A percentile compares a stretch with the other conserved stretches of the same genome.
Evolutionary conservation across 2,329 filamentous ascomycete genomes (phyloP).

Genomic region (Fusarium oxysporum): DNA sequence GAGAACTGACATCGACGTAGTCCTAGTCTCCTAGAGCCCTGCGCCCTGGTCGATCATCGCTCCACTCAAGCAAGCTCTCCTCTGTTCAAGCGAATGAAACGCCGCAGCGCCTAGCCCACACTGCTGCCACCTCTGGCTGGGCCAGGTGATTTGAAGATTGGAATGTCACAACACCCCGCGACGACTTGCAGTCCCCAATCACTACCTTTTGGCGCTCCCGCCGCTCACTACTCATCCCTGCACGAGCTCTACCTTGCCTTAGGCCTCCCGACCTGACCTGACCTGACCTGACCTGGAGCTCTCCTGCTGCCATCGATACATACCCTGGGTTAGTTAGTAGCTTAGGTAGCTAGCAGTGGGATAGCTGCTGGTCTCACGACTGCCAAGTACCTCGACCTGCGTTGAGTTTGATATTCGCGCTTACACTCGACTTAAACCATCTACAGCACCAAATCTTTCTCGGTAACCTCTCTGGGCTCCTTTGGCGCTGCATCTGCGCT

Average conservation of each 20-base stretch:
- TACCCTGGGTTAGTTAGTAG: not conserved
- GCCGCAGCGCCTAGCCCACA: constrained; percentile 49
- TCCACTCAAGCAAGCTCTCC: constrained; percentile 43
- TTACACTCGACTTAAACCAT: constrained; percentile 14
- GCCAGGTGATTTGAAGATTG: constrained; percentile 47
- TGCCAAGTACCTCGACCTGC: constrained; percentile 4
- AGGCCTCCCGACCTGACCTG: constrained; percentile 4
- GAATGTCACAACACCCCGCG: constrained; percentile 47
- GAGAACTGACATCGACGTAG: constrained; percentile 44
- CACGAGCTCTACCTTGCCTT: constrained; percentile 21
- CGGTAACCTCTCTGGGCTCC: constrained; percentile 30
- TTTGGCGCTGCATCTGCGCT: constrained; percentile 45
- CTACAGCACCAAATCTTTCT: constrained; percentile 19
- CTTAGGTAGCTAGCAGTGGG: constrained; percentile 13
- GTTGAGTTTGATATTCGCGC: constrained; percentile 20
- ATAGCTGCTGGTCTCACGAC: constrained; percentile 5
- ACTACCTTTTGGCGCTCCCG: constrained; percentile 39
- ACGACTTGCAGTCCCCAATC: constrained; percentile 38
- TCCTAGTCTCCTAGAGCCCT: constrained; percentile 34
- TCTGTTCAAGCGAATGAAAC: constrained; percentile 50
- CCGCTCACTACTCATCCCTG: constrained; percentile 40
- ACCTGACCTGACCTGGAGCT: constrained; percentile 11
- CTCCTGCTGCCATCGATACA: constrained; percentile 1
- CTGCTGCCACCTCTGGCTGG: constrained; percentile 44
- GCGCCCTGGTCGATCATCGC: constrained; percentile 49